Conservation (phyloP, 1,284 basidiomycete genomes). For the Marasmius oreades region DNA sequence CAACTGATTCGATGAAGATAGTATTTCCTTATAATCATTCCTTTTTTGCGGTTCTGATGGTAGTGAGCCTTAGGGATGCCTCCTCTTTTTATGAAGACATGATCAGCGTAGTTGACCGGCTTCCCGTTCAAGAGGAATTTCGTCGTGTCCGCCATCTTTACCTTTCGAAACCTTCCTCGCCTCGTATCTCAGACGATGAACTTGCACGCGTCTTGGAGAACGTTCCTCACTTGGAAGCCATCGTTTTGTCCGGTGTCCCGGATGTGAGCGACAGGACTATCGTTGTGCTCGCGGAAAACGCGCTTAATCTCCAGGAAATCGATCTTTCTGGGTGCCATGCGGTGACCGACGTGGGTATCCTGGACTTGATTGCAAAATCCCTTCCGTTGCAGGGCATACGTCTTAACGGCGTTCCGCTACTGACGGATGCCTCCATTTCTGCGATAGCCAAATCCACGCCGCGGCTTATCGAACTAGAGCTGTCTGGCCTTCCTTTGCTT, state of each 20-base stretch:
- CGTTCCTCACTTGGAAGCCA: conserved; percentile 71
- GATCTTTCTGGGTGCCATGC: conserved; percentile 76
- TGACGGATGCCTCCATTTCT: conserved; percentile 77
- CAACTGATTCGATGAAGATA: not conserved
- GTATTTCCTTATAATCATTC: not conserved
- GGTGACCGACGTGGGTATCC: conserved; percentile 74
- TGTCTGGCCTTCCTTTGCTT: conserved; percentile 71
- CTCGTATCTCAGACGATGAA: conserved; percentile 57
- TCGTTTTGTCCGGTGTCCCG: conserved; percentile 67
- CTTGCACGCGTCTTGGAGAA: conserved; percentile 58
- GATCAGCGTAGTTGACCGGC: conserved; percentile 49
- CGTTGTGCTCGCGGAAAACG: conserved; percentile 57
- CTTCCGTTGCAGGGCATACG: conserved; percentile 72
- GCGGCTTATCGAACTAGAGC: conserved; percentile 78
- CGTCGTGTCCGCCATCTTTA: conserved; percentile 53
- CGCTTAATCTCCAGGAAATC: conserved; percentile 70
- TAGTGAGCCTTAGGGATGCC: conserved; percentile 11
- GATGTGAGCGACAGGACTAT: conserved; percentile 71
- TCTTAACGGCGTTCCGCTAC: conserved; percentile 59
- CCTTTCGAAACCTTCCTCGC: conserved; percentile 33
- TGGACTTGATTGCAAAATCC: conserved; percentile 66
- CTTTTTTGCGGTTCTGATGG: conserved; percentile 3
- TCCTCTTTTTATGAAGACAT: conserved; percentile 46
- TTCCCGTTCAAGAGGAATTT: conserved; percentile 52
- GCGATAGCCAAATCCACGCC: conserved; percentile 75